These are phyloP conservation scores for Sophora flavescens DNA, from an alignment of 306 rosid species.

Conservation along the genomic window DNA sequence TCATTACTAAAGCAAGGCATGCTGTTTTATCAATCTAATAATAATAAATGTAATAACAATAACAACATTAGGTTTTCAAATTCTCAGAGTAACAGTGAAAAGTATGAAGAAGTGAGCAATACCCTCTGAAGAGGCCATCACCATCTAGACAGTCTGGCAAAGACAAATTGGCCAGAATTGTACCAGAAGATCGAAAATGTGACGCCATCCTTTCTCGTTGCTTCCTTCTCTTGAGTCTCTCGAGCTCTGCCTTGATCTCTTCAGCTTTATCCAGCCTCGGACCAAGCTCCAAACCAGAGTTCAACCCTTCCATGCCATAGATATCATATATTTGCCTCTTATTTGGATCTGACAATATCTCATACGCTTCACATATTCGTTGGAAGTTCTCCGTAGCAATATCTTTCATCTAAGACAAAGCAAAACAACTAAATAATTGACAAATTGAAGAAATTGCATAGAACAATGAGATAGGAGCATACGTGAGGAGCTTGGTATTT, in stretches of 20 bases:
- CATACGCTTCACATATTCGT: slow-evolving; percentile 89
- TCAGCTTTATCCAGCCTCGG: slow-evolving; percentile 74
- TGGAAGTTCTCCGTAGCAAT: slow-evolving; percentile 91
- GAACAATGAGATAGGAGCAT: slow-evolving; percentile 29
- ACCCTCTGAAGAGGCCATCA: slow-evolving; percentile 85
- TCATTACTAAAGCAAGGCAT: slow-evolving; percentile 4
- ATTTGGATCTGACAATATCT: slow-evolving; percentile 80
- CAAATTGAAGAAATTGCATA: slow-evolving; percentile 18
- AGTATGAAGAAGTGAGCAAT: slow-evolving; percentile 42
- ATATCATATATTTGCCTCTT: slow-evolving; percentile 90
- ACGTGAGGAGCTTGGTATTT: slow-evolving; percentile 90
- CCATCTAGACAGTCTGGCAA: slow-evolving; percentile 74
- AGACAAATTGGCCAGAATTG: slow-evolving; percentile 79
- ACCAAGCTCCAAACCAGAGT: slow-evolving; percentile 91
- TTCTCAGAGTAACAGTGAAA: neutral
- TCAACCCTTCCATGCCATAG: slow-evolving; percentile 95
- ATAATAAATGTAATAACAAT: neutral
- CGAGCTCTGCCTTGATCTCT: slow-evolving; percentile 86
- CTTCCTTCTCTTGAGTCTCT: slow-evolving; percentile 67
- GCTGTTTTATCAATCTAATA: neutral
- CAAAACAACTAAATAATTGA: slow-evolving; percentile 4
- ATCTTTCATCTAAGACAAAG: slow-evolving; percentile 76
- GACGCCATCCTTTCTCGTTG: slow-evolving; percentile 69
- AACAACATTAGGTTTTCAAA: neutral
- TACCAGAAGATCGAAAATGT: slow-evolving; percentile 80